Evolutionary conservation across 2,329 filamentous ascomycete genomes (phyloP), one percentile per base, ranked within the genome.

Genomic region (Ceratocystis harringtonii): DNA sequence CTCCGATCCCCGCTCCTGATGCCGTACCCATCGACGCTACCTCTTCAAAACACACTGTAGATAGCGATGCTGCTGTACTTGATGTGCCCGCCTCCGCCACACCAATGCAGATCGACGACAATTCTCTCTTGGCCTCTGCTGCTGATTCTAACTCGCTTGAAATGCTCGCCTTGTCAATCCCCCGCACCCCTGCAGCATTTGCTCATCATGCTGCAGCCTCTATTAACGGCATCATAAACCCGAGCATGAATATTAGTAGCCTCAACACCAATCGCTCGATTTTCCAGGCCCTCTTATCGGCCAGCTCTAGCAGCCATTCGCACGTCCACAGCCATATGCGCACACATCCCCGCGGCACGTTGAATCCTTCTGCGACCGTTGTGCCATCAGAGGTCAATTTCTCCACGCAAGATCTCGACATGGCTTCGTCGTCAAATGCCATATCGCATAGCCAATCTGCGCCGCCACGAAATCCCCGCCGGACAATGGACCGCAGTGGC

Each of bases 401-500:
- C 30, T 64, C 62, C 10, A 41, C 45, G 0, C 62, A 36, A 30
- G 28, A 61, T 30, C 57, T 61, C 32, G 60, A 60, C 17, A 32
- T 67, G 30, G 48, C 43, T 22, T 48, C 60, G 8, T 52, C 64
- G n/a, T 62, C 63, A 43, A 64, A 60, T 48, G 19, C 28, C 19
- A 5, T 44, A 25, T 62, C 45, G 22, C 7, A 28, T 5, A 19
- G 52, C 4, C 15, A 61, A 44, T 41, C 41, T 19, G 19, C 30
- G 3, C 44, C 43, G 30, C 57, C 41, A 43, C 62, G 62, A 5
- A 64, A 60, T 45, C 22, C 15, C 17, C 48, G 62, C 10, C 50
- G 52, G 6, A 52, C 19, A 7, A 30, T 64, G 48, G 62, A 58
- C 30, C 52, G 22, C 17, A 63, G 55, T 17, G 76, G 74, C 61